Evolutionary conservation across 805 yeast species (phyloP).

Genomic region (Lachancea cidri): DNA sequence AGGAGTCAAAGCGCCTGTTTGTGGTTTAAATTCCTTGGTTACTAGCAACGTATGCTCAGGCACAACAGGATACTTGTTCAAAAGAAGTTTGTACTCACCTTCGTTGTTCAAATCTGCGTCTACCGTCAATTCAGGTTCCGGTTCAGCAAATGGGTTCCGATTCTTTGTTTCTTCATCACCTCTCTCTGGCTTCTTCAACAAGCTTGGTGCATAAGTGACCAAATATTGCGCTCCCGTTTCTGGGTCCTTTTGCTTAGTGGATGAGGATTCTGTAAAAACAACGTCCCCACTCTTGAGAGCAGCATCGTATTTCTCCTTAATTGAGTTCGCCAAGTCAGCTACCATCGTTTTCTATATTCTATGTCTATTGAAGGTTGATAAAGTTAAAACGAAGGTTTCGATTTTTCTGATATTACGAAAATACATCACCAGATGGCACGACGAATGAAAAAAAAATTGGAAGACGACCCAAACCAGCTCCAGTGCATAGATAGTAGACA

Average conservation of each 20-base stretch:
- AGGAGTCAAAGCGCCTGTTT: conserved; percentile 65
- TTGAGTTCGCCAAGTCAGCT: conserved; percentile 36
- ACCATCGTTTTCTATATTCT: conserved; percentile 12
- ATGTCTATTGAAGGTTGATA: neutral
- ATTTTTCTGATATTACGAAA: neutral
- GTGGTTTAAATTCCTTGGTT: conserved; percentile 69
- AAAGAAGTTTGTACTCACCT: conserved; percentile 53
- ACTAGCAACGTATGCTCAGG: conserved; percentile 75
- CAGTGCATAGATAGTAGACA: no score
- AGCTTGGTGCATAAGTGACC: conserved; percentile 31
- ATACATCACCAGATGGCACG: neutral
- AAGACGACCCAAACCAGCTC: no score
- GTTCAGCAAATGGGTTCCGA: conserved; percentile 71
- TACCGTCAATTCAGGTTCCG: conserved; percentile 71
- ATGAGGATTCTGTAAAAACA: conserved; percentile 46
- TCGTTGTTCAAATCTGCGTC: conserved; percentile 43
- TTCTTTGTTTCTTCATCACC: conserved; percentile 28
- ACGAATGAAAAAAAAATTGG: no score
- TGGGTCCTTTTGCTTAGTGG: conserved; percentile 27
- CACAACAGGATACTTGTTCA: conserved; percentile 84
- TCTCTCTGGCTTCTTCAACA: conserved; percentile 37
- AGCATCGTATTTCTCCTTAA: conserved; percentile 39
- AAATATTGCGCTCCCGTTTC: conserved; percentile 30
- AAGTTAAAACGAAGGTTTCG: neutral
- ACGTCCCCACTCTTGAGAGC: conserved; percentile 47